Percentiles rank a stretch among this genome's conserved stretches.
Evolutionary conservation across 176 grass and related monocot species (phyloP).

Genomic region (Eremochloa ophiuroides): DNA sequence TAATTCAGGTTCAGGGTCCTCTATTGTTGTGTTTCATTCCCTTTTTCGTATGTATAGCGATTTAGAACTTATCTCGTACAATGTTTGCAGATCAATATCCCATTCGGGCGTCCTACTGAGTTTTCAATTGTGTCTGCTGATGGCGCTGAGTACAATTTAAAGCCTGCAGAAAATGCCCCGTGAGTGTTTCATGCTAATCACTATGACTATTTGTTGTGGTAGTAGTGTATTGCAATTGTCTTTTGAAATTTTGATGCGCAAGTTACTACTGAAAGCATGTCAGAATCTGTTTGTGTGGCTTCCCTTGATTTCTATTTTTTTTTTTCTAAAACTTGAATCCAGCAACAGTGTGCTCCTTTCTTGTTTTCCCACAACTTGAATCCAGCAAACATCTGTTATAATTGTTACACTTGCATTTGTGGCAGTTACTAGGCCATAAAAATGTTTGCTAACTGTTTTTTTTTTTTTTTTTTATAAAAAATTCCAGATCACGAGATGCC

Average conservation of each 20-base stretch:
- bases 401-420: neutral
- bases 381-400: neutral
- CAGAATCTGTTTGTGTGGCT: neutral
- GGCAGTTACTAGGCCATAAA: neutral
- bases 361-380: neutral
- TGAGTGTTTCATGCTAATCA: conserved; percentile 50
- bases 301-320: neutral
- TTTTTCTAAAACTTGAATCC: neutral
- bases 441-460: conserved; percentile 3
- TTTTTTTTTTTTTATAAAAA: neutral
- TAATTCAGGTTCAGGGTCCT: neutral
- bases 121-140: conserved; percentile 62
- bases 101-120: conserved; percentile 58
- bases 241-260: neutral
- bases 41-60: neutral
- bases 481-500: conserved; percentile 61
- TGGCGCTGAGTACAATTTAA: conserved; percentile 58
- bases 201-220: neutral
- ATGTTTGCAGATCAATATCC: conserved; percentile 68
- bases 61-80: conserved; percentile 22
- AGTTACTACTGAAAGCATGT: neutral
- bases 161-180: conserved; percentile 57
- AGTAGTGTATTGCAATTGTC: neutral
- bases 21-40: neutral
- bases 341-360: neutral